Evolutionary conservation across 768 basidiomycete species (phyloP).

Genomic region (Sarcodon sp.): DNA sequence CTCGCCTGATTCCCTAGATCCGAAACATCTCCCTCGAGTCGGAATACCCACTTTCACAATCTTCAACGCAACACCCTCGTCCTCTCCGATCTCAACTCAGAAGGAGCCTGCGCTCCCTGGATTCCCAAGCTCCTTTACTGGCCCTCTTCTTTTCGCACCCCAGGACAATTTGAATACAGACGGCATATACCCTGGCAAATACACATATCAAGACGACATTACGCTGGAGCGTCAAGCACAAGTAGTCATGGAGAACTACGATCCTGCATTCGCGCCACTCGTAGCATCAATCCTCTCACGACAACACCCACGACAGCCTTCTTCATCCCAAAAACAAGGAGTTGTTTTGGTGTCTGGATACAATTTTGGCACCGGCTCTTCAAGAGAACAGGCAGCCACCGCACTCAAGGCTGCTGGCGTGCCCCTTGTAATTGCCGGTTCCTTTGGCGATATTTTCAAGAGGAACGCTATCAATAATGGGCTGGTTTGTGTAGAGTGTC

Average conservation of each 20-base stretch:
- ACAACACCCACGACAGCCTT: not conserved
- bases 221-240: conserved; percentile 89
- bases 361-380: conserved; percentile 98
- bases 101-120: conserved; percentile 62
- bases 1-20: conserved; percentile 60
- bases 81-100: conserved; percentile 16
- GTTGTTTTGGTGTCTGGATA: conserved; percentile 84
- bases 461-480: conserved; percentile 99
- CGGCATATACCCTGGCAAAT: conserved; percentile 97
- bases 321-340: conserved; percentile 23
- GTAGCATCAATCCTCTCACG: conserved; percentile 36
- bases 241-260: conserved; percentile 99
- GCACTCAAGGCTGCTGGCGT: conserved; percentile 91
- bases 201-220: conserved; percentile 98
- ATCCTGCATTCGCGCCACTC: conserved; percentile 68
- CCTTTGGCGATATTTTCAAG: conserved; percentile 99
- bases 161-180: conserved; percentile 98
- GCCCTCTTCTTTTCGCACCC: conserved; percentile 82
- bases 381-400: conserved; percentile 96
- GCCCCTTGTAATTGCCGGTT: conserved; percentile 90
- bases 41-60: conserved; percentile 48
- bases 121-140: conserved; percentile 76
- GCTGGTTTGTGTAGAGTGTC: conserved; percentile 87
- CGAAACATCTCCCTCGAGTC: conserved; percentile 32
- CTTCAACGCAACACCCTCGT: conserved; percentile 16